Evolutionary conservation across 305 asterid species (phyloP).

Genomic region (Rubia occidens): DNA sequence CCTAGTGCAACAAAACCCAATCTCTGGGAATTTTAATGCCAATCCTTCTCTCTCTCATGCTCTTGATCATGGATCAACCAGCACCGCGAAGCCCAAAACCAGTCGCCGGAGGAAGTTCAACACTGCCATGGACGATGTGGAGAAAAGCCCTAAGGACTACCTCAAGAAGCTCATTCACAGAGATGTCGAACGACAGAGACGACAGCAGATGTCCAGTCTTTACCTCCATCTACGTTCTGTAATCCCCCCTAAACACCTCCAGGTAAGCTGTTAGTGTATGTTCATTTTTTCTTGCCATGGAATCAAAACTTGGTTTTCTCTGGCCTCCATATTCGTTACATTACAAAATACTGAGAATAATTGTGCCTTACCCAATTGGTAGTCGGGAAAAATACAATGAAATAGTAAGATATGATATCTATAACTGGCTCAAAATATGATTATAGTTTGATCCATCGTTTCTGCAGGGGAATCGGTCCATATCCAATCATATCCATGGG

Average conservation of each 20-base stretch:
- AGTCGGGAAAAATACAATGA: too few relatives aligned
- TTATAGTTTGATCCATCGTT: too few relatives aligned
- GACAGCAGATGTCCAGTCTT: constrained; percentile 48
- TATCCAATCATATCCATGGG: constrained; percentile 41
- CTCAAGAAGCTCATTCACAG: constrained; percentile 32
- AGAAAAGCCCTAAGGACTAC: constrained; percentile 10
- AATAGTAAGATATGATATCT: too few relatives aligned
- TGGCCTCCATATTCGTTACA: too few relatives aligned
- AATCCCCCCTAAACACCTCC: constrained; percentile 35
- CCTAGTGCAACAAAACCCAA: not conserved
- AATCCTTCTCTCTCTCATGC: not conserved
- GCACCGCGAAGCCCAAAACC: not conserved
- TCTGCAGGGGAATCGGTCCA: constrained; percentile 40
- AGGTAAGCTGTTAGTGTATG: constrained; percentile 18
- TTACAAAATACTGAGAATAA: too few relatives aligned
- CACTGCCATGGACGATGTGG: not conserved
- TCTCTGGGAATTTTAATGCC: not conserved
- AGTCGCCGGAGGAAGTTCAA: constrained; percentile 6
- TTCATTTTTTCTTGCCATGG: too few relatives aligned
- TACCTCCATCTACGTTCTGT: constrained; percentile 39
- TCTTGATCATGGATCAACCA: not conserved
- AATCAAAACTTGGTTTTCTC: too few relatives aligned
- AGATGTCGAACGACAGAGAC: constrained; percentile 45
- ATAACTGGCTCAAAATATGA: too few relatives aligned
- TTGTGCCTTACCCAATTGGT: too few relatives aligned